phyloP scores from a whole-genome alignment of 345 rosid genomes.

The Isatis tinctoria region DNA sequence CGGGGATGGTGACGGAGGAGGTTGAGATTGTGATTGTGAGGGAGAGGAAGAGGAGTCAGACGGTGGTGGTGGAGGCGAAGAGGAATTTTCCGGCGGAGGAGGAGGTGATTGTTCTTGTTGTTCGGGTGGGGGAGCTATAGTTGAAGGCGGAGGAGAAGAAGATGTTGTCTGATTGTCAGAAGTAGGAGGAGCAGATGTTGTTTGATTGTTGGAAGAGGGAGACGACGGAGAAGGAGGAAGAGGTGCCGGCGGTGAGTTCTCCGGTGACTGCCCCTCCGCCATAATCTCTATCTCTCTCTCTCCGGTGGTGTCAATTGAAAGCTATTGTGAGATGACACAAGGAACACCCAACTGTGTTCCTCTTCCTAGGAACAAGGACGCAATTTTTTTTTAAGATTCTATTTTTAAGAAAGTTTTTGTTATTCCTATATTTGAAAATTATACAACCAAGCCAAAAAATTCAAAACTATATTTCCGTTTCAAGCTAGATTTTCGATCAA shows the following conservation, averaged over 20 bases:
- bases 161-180: slow-evolving; percentile 24
- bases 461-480: neutral
- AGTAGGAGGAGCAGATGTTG: slow-evolving; percentile 32
- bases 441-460: neutral
- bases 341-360: neutral
- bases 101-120: slow-evolving; percentile 22
- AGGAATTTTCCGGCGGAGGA: slow-evolving; percentile 22
- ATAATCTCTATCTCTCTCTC: slow-evolving; percentile 14
- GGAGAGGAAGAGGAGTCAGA: slow-evolving; percentile 9
- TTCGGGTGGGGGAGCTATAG: slow-evolving; percentile 23
- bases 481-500: neutral
- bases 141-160: slow-evolving; percentile 19
- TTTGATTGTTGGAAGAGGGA: slow-evolving; percentile 12
- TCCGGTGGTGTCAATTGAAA: slow-evolving; percentile 11
- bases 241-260: slow-evolving; percentile 33
- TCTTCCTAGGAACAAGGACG: slow-evolving; percentile 15
- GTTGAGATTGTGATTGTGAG: slow-evolving; percentile 34
- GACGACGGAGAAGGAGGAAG: slow-evolving; percentile 23
- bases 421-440: slow-evolving; percentile 10
- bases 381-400: neutral
- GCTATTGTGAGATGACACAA: slow-evolving; percentile 13
- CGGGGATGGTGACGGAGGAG: neutral
- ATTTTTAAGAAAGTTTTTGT: slow-evolving; percentile 7
- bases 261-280: slow-evolving; percentile 31
- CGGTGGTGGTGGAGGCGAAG: slow-evolving; percentile 27